A percentile compares a stretch with the other conserved stretches of the same genome.
Evolutionary conservation across 1,284 basidiomycete genomes (phyloP).

Genomic region (Heterobasidion annosum): DNA sequence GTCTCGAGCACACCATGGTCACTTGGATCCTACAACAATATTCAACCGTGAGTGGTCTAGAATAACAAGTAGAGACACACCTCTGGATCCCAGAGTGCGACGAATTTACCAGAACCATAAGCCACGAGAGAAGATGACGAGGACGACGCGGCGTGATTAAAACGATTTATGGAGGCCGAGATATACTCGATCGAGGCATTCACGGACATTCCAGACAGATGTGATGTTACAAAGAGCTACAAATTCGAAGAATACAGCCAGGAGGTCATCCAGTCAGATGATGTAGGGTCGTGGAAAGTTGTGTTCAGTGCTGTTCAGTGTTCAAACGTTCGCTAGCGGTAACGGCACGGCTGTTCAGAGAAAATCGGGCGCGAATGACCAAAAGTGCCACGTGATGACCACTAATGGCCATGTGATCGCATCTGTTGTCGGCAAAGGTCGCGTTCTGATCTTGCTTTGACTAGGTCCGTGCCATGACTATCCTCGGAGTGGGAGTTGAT

Average conservation of each 20-base stretch:
- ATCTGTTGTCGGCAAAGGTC: no score
- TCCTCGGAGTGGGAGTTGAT: conserved; percentile 56
- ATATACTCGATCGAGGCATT: conserved; percentile 54
- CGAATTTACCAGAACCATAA: conserved; percentile 69
- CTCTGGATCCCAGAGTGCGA: conserved; percentile 73
- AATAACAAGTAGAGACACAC: conserved; percentile 21
- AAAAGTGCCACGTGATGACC: no score
- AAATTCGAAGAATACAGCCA: background rate
- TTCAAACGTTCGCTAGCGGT: conserved; percentile 13
- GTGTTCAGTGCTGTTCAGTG: background rate
- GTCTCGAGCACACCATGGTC: conserved; percentile 58
- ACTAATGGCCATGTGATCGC: no score
- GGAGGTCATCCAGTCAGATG: background rate
- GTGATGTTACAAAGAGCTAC: background rate
- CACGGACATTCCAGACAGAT: conserved; percentile 13
- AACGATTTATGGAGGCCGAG: conserved; percentile 72
- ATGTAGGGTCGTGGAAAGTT: background rate
- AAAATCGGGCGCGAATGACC: no score
- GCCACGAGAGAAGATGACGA: conserved; percentile 51
- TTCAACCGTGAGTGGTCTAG: background rate
- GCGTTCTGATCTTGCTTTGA: no score
- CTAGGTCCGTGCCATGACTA: no score
- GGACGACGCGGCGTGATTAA: conserved; percentile 54
- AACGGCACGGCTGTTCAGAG: conserved; percentile 18
- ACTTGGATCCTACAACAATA: conserved; percentile 28